Conservation (phyloP, 1,284 basidiomycete genomes). For the Irpex rosettiformis region DNA sequence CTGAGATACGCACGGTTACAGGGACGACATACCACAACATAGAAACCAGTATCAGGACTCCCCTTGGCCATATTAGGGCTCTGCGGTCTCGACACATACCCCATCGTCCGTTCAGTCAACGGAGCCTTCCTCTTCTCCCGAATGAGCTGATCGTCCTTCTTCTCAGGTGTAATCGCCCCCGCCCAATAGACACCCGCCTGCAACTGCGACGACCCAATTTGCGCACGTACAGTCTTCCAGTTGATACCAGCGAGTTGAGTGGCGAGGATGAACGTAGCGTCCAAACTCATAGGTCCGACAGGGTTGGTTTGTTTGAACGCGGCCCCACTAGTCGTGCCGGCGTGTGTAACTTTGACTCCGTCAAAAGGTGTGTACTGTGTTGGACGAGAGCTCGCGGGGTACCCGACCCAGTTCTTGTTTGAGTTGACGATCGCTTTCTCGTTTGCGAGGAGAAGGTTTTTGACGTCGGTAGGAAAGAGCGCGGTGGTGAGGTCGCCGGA, state of each 20-base stretch:
- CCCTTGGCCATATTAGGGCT: not conserved
- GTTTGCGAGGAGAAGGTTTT: not conserved
- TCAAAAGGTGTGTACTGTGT: not conserved
- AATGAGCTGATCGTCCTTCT: not conserved
- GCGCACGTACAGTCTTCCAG: not conserved
- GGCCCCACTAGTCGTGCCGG: not conserved
- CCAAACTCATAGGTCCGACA: not conserved
- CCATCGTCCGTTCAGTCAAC: not conserved
- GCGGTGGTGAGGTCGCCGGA: not conserved
- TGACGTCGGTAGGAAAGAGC: not conserved
- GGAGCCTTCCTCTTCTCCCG: not conserved
- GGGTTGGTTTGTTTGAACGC: not conserved
- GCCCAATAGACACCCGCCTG: not conserved
- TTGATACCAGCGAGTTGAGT: conserved; percentile 3
- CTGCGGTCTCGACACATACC: not conserved
- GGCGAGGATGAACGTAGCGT: not conserved
- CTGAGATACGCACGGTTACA: not conserved
- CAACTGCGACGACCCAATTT: not conserved
- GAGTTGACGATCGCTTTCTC: not conserved
- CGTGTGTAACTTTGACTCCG: not conserved
- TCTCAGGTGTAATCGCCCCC: not conserved
- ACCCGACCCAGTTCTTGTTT: not conserved
- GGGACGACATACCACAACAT: not conserved
- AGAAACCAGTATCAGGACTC: not conserved
- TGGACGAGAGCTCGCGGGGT: not conserved